phyloP scores from a whole-genome alignment of 2,329 filamentous ascomycete species.

The Xylariales sp. region DNA sequence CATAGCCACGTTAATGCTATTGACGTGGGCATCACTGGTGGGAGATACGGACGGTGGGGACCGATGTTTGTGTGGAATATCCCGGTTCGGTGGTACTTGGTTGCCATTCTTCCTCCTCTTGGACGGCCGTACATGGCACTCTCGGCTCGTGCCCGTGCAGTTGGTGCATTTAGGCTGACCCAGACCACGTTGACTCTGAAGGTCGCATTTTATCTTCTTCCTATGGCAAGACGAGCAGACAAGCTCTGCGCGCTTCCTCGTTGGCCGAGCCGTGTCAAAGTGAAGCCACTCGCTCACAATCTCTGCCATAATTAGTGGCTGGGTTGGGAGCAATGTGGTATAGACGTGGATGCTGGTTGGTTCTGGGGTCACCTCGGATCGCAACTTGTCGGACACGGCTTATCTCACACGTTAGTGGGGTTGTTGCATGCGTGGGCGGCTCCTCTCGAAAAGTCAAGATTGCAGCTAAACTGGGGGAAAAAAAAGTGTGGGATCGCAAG shows the following conservation, averaged over 20 bases:
- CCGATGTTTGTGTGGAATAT: too few species aligned
- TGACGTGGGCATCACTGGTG: neutral
- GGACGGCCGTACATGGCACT: neutral
- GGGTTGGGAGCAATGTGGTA: too few species aligned
- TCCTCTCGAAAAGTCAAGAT: too few species aligned
- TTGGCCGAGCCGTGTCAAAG: conserved; percentile 23
- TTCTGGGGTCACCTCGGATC: too few species aligned
- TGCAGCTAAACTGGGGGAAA: too few species aligned
- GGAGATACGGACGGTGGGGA: neutral
- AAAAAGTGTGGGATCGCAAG: too few species aligned
- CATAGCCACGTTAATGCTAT: neutral
- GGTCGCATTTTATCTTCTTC: conserved; percentile 31
- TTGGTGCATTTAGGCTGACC: conserved; percentile 6
- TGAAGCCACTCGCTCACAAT: conserved; percentile 23
- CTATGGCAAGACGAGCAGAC: conserved; percentile 27
- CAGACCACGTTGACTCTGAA: conserved; percentile 16
- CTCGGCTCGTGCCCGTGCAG: conserved; percentile 2
- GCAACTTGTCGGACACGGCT: too few species aligned
- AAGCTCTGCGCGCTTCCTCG: conserved; percentile 26
- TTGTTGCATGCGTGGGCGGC: too few species aligned
- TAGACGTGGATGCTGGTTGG: too few species aligned
- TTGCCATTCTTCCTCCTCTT: conserved; percentile 1
- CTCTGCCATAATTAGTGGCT: neutral
- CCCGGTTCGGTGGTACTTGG: neutral
- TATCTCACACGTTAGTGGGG: too few species aligned